phyloP scores from a whole-genome alignment of 2,329 filamentous ascomycete genomes.

The Neophaeococcomyces mojaviensis region DNA sequence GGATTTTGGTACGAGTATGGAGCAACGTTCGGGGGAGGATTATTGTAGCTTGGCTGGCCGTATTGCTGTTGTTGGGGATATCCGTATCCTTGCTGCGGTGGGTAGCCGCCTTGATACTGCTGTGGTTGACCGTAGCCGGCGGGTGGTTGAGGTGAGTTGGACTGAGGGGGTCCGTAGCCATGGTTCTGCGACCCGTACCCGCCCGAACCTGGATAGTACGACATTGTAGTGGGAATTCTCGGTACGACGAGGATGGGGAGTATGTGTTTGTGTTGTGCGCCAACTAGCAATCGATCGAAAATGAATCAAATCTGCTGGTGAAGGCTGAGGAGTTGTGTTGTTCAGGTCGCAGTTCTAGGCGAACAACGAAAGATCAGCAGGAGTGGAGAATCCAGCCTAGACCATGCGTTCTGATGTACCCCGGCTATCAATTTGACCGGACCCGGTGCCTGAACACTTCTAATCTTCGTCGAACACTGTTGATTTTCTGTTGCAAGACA shows the following conservation, averaged over 20 bases:
- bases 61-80: slow-evolving; percentile 23
- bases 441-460: too few relatives aligned
- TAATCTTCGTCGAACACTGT: too few relatives aligned
- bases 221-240: slow-evolving; percentile 43
- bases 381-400: too few relatives aligned
- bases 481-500: too few relatives aligned
- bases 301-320: too few relatives aligned
- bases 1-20: slow-evolving; percentile 29
- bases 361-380: too few relatives aligned
- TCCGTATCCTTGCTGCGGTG: slow-evolving; percentile 30
- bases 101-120: slow-evolving; percentile 38
- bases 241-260: slow-evolving; percentile 15
- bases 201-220: slow-evolving; percentile 52
- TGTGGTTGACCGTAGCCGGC: slow-evolving; percentile 26
- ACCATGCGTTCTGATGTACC: too few relatives aligned
- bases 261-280: neutral
- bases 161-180: slow-evolving; percentile 26
- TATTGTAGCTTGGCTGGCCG: slow-evolving; percentile 24
- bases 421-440: too few relatives aligned
- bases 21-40: slow-evolving; percentile 32
- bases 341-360: too few relatives aligned
- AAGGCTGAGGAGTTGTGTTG: too few relatives aligned
- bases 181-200: slow-evolving; percentile 49
- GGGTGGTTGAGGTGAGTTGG: slow-evolving; percentile 42
- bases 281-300: too few relatives aligned